Conservation (phyloP, 139 green algal species). For the Asterochloris erici region DNA sequence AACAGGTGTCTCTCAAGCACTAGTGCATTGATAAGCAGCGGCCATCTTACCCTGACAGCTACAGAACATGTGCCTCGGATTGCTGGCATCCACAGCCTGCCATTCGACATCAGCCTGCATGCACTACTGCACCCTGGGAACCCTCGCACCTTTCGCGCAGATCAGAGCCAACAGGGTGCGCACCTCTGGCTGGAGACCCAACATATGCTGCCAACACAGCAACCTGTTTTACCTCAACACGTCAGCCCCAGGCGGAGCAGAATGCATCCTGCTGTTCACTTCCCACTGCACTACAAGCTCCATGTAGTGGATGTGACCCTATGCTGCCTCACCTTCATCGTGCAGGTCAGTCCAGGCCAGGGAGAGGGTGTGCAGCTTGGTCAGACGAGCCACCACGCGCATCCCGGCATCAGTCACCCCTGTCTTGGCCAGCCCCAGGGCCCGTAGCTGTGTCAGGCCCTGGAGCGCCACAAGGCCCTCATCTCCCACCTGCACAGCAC, state of each 20-base stretch:
- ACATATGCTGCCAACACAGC: background rate
- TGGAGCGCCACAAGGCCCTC: constrained; percentile 3
- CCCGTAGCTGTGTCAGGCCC: constrained; percentile 2
- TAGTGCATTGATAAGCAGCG: too few species aligned
- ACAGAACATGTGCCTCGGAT: too few species aligned
- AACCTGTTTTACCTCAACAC: background rate
- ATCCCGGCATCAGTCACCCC: constrained; percentile 2
- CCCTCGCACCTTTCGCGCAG: too few species aligned
- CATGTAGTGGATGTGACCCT: too few species aligned
- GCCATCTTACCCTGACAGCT: too few species aligned
- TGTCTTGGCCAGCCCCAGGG: constrained; percentile 11
- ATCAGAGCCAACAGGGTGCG: background rate
- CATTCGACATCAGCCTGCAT: background rate
- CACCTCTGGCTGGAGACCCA: background rate
- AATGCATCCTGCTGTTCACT: background rate
- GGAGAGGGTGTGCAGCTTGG: constrained; percentile 6
- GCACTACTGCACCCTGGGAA: background rate
- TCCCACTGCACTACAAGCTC: background rate
- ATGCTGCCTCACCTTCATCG: constrained; percentile 1
- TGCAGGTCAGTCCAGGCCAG: constrained; percentile 10
- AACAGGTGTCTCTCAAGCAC: too few species aligned
- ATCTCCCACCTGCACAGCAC: constrained; percentile 13
- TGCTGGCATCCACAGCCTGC: too few species aligned
- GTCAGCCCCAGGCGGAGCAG: background rate
- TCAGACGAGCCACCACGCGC: background rate